A percentile compares a stretch with the other conserved stretches of the same genome.
These are phyloP conservation scores for Trichodelitschia bisporula DNA, from an alignment of 495 filamentous ascomycete genomes.

Conservation along the genomic window DNA sequence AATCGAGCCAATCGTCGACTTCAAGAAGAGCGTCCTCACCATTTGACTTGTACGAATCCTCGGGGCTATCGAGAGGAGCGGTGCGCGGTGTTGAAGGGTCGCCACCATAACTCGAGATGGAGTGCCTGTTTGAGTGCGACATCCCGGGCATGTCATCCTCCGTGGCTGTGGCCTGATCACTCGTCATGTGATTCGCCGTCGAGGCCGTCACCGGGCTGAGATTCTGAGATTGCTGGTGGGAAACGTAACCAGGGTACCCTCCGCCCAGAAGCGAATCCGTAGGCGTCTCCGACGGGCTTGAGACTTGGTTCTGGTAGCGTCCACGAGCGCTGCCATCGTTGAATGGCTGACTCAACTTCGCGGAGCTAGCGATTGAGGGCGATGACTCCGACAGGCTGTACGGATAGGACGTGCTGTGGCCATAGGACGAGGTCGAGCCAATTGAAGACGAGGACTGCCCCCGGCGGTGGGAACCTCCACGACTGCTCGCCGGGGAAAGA, in stretches of 20 bases:
- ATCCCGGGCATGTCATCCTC: slow-evolving; percentile 17
- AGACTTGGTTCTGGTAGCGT: slow-evolving; percentile 13
- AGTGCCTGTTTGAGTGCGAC: slow-evolving; percentile 26
- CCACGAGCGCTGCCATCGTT: slow-evolving; percentile 9
- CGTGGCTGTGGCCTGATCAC: too few species aligned
- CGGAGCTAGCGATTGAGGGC: slow-evolving; percentile 10
- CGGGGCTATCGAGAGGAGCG: slow-evolving; percentile 25
- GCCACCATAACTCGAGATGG: slow-evolving; percentile 26
- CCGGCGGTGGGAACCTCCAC: slow-evolving; percentile 11
- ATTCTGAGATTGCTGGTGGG: too few species aligned
- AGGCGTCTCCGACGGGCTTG: slow-evolving; percentile 14
- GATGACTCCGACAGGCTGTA: slow-evolving; percentile 15
- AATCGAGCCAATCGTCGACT: slow-evolving; percentile 28
- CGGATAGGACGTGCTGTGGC: slow-evolving; percentile 9
- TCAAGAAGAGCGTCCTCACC: slow-evolving; percentile 10
- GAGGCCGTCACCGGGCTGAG: too few species aligned
- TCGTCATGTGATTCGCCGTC: too few species aligned
- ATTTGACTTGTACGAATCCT: slow-evolving; percentile 14
- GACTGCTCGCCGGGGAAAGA: slow-evolving; percentile 5
- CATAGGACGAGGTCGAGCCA: slow-evolving; percentile 13
- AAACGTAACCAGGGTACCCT: too few species aligned
- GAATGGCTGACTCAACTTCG: slow-evolving; percentile 10
- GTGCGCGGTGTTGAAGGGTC: slow-evolving; percentile 30
- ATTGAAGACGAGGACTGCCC: slow-evolving; percentile 15
- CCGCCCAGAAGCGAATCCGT: too few species aligned